phyloP scores from a whole-genome alignment of 306 rosid genomes.

The Cicer yamashitae region DNA sequence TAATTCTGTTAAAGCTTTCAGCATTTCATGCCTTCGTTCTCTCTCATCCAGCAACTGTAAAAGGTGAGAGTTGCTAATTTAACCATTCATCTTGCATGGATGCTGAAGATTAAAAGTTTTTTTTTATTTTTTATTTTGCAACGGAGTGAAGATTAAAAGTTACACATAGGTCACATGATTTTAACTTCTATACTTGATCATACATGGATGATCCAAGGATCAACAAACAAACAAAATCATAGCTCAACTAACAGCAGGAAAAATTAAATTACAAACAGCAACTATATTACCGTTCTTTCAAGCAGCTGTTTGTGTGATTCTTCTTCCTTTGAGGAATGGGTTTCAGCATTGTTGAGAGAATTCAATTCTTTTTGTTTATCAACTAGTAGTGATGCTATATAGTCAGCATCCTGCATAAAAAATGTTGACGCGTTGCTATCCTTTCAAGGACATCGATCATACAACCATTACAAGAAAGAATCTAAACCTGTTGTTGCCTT shows the following conservation, averaged over 20 bases:
- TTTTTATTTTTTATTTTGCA: too few species aligned
- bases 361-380: conserved; percentile 59
- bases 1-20: not conserved
- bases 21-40: not conserved
- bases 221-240: not conserved
- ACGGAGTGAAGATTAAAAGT: not conserved
- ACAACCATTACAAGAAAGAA: conserved; percentile 33
- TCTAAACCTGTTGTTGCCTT: conserved; percentile 73
- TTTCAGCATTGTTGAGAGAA: conserved; percentile 51
- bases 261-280: conserved; percentile 16
- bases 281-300: conserved; percentile 48
- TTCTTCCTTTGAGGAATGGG: conserved; percentile 48
- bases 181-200: not conserved
- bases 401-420: conserved; percentile 66
- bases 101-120: not conserved
- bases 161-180: not conserved
- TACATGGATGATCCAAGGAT: not conserved
- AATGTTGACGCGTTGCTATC: conserved; percentile 23
- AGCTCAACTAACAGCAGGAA: conserved; percentile 25
- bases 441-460: conserved; percentile 34
- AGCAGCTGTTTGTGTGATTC: conserved; percentile 44
- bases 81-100: conserved; percentile 15
- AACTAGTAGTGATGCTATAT: conserved; percentile 55
- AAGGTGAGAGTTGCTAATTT: conserved; percentile 4
- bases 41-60: not conserved